phyloP scores from a whole-genome alignment of 495 filamentous ascomycete species.

The Penicillium egyptiacum region DNA sequence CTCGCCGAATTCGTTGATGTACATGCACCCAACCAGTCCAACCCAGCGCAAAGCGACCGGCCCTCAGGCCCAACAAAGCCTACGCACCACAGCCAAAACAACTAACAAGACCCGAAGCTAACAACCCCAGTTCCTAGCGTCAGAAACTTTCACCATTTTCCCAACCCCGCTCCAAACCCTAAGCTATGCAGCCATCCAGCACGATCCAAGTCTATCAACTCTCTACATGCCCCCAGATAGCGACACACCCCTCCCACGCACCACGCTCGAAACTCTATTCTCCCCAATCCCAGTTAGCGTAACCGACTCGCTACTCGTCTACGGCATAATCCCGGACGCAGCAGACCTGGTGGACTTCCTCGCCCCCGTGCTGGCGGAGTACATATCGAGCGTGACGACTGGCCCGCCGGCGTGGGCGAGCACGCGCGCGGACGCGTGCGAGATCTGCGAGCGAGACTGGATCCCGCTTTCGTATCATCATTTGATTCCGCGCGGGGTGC shows the following conservation, averaged over 20 bases:
- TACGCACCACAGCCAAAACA: neutral
- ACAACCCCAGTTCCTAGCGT: conserved; percentile 62
- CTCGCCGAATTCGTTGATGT: conserved; percentile 72
- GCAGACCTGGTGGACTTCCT: conserved; percentile 56
- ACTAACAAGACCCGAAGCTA: conserved; percentile 3
- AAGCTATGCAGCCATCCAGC: conserved; percentile 55
- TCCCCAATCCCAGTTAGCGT: conserved; percentile 50
- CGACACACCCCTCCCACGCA: conserved; percentile 45
- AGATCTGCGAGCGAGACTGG: conserved; percentile 78
- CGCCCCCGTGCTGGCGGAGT: conserved; percentile 58
- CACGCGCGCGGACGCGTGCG: conserved; percentile 63
- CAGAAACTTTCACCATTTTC: conserved; percentile 64
- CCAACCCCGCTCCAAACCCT: conserved; percentile 60
- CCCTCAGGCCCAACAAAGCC: neutral
- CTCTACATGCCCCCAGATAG: conserved; percentile 47
- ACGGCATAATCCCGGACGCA: conserved; percentile 54
- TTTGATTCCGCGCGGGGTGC: conserved; percentile 72
- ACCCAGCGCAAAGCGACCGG: neutral
- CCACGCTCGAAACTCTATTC: conserved; percentile 42
- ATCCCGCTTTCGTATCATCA: conserved; percentile 82
- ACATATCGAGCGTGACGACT: conserved; percentile 52
- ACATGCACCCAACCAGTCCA: conserved; percentile 17
- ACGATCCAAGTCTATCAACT: conserved; percentile 45
- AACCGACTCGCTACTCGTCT: conserved; percentile 61
- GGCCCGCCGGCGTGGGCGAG: conserved; percentile 60